Base-by-base conservation (phyloP, 257 asterid species). In the Jasminum sambac region DNA sequence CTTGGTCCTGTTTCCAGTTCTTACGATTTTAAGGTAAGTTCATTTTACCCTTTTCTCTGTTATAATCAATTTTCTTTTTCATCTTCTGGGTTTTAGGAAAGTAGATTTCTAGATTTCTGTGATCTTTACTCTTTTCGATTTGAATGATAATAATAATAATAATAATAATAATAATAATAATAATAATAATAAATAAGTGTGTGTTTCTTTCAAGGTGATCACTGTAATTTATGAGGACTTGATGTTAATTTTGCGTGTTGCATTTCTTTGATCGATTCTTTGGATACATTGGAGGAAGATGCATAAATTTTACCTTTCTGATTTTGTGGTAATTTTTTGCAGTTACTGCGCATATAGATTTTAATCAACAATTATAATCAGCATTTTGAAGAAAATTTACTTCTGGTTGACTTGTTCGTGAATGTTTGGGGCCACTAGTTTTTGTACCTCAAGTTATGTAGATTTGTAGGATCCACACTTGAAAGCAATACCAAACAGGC, bases 21-120 rank as follows among this genome's bases (percentile, higher is more conserved):
- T 41, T 72, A 58, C 57, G 83, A 81, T 74, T 82, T 73, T 58
- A 79, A 83, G 84, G 95, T 80, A 72, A 77, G 78, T 76, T 77
- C 7, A 10, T 38, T 64, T 1, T 46, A 62, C 58, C 67, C 60
- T 75, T 66, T 73, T 50, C 76, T 43, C 14, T 25, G 59, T 30
- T 67, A n/a, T 2, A 42, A 50, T 59, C 1, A 46, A 67, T 62
- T 65, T 23, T 55, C 52, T 52, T 40, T 37, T 65, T 21, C 46
- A 30, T 30, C 4, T 59, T 70, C 8, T 61, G 69, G 69, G 37
- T 2, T 12, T 30, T n/a, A 50, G 13, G 25, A 30, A 43, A 24
- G 19, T 44, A 17, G 26, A 67, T 9, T 52, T n/a, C n/a, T n/a
- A n/a, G n/a, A n/a, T n/a, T n/a, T n/a, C n/a, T n/a, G n/a, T n/a